phyloP scores from a whole-genome alignment of 1,284 basidiomycete genomes.

The Moniliella sp. region DNA sequence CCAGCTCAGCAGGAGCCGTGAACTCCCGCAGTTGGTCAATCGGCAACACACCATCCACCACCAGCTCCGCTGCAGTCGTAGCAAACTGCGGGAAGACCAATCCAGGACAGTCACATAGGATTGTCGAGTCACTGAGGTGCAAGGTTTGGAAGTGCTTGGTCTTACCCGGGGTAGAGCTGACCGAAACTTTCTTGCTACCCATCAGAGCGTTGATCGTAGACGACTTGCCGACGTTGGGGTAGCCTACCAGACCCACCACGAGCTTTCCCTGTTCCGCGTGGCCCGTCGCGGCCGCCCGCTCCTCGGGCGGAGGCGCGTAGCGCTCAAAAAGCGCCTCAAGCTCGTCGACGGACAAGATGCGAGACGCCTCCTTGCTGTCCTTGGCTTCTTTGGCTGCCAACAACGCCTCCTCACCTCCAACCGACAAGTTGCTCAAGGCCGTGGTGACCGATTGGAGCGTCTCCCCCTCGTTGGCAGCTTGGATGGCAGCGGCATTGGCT shows the following conservation, averaged over 20 bases:
- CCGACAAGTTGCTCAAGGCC: neutral
- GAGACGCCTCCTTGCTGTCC: constrained; percentile 42
- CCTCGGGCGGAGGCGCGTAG: constrained; percentile 52
- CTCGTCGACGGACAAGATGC: constrained; percentile 65
- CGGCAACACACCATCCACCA: constrained; percentile 86
- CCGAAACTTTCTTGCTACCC: constrained; percentile 31
- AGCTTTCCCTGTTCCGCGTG: constrained; percentile 41
- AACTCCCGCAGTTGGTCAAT: constrained; percentile 95
- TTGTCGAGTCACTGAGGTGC: constrained; percentile 60
- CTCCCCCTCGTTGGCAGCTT: constrained; percentile 33
- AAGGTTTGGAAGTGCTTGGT: constrained; percentile 99
- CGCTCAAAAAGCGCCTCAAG: constrained; percentile 64
- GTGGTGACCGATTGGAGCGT: neutral
- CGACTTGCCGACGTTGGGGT: constrained; percentile 41
- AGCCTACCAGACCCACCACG: constrained; percentile 46
- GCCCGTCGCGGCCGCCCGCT: neutral
- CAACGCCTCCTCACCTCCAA: too few species aligned
- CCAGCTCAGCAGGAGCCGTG: constrained; percentile 60
- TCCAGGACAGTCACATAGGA: constrained; percentile 96
- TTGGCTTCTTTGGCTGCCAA: neutral
- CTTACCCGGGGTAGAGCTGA: constrained; percentile 43
- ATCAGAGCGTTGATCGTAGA: constrained; percentile 32
- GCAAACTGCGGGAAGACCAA: constrained; percentile 87
- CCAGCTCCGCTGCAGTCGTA: constrained; percentile 53
- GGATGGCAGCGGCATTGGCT: constrained; percentile 61